Percentiles rank a stretch among this genome's conserved stretches.
phyloP scores from a whole-genome alignment of 2,329 filamentous ascomycete genomes.

The Venturiaceae sp. region DNA sequence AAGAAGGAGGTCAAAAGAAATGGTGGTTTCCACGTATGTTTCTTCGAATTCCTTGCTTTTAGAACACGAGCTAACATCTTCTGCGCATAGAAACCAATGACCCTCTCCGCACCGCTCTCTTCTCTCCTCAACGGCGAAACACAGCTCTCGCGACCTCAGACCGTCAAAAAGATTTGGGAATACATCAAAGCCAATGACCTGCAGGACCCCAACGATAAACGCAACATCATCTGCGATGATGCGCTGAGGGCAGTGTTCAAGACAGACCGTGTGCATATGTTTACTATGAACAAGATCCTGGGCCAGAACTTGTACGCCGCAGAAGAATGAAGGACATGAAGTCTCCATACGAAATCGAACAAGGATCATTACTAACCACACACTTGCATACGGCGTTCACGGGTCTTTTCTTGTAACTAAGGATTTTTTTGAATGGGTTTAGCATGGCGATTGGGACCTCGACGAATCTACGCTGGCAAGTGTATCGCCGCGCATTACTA shows the following conservation, averaged over 20 bases:
- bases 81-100: constrained; percentile 55
- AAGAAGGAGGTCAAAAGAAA: constrained; percentile 65
- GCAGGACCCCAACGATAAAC: constrained; percentile 84
- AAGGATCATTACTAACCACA: not conserved
- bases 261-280: constrained; percentile 88
- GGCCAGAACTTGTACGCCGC: constrained; percentile 81
- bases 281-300: constrained; percentile 97
- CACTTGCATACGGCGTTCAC: not conserved
- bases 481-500: not conserved
- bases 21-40: constrained; percentile 74
- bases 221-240: constrained; percentile 88
- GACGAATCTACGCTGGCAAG: not conserved
- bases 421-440: not conserved
- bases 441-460: not conserved
- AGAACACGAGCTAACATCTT: constrained; percentile 33
- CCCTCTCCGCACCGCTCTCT: constrained; percentile 59
- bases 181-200: constrained; percentile 84
- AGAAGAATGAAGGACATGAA: constrained; percentile 45
- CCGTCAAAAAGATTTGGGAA: constrained; percentile 92
- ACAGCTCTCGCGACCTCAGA: constrained; percentile 78
- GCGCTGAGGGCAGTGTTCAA: constrained; percentile 90
- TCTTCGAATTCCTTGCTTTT: not conserved
- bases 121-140: constrained; percentile 57
- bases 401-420: not conserved
- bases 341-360: not conserved